Evolutionary conservation across 2,329 filamentous ascomycete species (phyloP).

Genomic region (Talaromyces amestolkiae): DNA sequence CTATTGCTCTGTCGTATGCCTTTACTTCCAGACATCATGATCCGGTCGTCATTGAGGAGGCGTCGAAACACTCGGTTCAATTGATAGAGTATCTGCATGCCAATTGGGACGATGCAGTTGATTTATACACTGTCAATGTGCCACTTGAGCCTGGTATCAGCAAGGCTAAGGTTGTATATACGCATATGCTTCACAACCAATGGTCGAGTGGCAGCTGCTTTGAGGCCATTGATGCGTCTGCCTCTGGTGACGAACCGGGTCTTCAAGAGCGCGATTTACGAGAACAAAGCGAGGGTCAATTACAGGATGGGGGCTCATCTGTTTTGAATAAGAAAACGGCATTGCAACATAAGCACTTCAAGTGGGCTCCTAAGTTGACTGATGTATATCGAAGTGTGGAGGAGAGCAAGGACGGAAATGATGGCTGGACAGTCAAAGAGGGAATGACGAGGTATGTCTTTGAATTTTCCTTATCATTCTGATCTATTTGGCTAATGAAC

Average conservation of each 20-base stretch:
- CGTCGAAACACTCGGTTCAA: conserved; percentile 69
- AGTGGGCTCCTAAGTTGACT: conserved; percentile 84
- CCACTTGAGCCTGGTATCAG: conserved; percentile 77
- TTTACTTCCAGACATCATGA: conserved; percentile 87
- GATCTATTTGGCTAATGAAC: conserved; percentile 13
- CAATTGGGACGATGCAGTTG: conserved; percentile 71
- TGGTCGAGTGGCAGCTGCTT: conserved; percentile 87
- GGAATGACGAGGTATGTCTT: conserved; percentile 71
- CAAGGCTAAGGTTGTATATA: conserved; percentile 71
- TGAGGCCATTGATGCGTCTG: conserved; percentile 67
- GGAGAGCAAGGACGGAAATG: conserved; percentile 73
- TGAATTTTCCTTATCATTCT: too few species aligned
- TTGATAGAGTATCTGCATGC: conserved; percentile 75
- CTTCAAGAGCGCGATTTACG: conserved; percentile 73
- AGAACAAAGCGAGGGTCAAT: conserved; percentile 55
- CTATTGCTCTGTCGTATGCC: conserved; percentile 84
- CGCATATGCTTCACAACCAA: conserved; percentile 83
- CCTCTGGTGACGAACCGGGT: conserved; percentile 58
- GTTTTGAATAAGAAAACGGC: conserved; percentile 36
- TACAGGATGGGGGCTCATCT: conserved; percentile 26
- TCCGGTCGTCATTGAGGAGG: conserved; percentile 72
- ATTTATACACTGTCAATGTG: conserved; percentile 90
- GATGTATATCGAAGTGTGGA: conserved; percentile 89
- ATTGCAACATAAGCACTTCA: conserved; percentile 83
- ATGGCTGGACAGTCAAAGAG: conserved; percentile 89